These are phyloP conservation scores for Hordeum pubiflorum DNA, from an alignment of 202 grass and related monocot species.

Conservation along the genomic window DNA sequence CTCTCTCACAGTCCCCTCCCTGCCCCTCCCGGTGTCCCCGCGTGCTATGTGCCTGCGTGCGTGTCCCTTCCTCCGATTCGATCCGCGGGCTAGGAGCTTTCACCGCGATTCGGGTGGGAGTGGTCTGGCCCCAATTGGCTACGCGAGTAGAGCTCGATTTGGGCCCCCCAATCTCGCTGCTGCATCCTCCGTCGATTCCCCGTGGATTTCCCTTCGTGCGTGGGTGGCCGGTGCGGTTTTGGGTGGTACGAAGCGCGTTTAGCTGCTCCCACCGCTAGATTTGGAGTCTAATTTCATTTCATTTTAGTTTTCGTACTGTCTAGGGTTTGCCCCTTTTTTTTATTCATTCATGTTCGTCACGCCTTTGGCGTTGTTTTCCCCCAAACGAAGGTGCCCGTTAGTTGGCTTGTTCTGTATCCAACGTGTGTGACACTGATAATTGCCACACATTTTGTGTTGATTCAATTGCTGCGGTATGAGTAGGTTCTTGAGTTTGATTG, in stretches of 20 bases:
- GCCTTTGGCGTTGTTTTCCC: neutral
- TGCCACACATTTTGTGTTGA: neutral
- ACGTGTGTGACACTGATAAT: neutral
- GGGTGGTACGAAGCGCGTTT: neutral
- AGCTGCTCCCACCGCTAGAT: neutral
- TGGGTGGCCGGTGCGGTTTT: neutral
- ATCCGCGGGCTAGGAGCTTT: neutral
- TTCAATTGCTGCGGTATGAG: neutral
- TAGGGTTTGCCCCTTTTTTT: conserved; percentile 24
- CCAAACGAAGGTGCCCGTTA: neutral
- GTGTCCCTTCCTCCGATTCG: neutral
- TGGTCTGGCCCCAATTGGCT: neutral
- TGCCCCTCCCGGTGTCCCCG: neutral
- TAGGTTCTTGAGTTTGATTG: neutral
- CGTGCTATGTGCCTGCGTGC: neutral
- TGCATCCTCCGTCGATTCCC: neutral
- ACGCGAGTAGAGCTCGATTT: neutral
- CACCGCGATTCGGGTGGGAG: neutral
- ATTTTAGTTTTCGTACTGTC: neutral
- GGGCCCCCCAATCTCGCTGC: neutral
- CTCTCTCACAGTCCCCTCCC: neutral
- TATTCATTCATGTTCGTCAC: neutral
- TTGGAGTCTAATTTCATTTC: neutral
- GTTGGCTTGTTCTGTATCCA: neutral
- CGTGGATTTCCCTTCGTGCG: neutral